A percentile compares a stretch with the other conserved stretches of the same genome.
Evolutionary conservation across 2,329 filamentous ascomycete genomes (phyloP).

Genomic region (Lecanicillium sp.): DNA sequence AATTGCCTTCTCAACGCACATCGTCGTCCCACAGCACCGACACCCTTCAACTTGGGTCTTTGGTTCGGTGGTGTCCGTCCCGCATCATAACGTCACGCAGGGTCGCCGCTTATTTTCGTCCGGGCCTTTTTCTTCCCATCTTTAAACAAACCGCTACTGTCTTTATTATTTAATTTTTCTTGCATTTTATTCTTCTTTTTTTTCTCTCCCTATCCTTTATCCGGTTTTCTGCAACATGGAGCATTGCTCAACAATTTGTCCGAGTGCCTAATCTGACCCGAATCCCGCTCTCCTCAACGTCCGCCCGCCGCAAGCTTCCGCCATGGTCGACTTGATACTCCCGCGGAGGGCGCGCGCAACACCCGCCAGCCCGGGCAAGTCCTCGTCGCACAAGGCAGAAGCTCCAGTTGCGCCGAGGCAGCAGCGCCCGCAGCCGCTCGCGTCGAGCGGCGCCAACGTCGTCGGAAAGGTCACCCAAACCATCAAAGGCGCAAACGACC

Average conservation of each 20-base stretch:
- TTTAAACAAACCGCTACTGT: neutral
- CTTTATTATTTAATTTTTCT: neutral
- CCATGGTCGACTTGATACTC: slow-evolving; percentile 15
- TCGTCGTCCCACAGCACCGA: too few relatives aligned
- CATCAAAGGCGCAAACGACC: slow-evolving; percentile 34
- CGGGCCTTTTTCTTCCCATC: neutral
- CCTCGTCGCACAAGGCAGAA: neutral
- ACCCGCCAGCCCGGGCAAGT: slow-evolving; percentile 5
- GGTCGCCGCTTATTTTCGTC: too few relatives aligned
- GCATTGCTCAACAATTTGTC: too few relatives aligned
- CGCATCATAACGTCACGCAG: too few relatives aligned
- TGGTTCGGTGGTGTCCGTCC: too few relatives aligned
- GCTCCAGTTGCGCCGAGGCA: neutral
- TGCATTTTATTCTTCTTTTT: neutral
- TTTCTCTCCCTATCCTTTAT: neutral
- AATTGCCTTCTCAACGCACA: too few relatives aligned
- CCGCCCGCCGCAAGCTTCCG: neutral
- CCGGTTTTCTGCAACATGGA: neutral
- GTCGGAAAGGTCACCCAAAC: slow-evolving; percentile 23
- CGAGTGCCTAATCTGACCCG: neutral
- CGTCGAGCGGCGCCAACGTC: neutral
- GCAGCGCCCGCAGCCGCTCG: neutral
- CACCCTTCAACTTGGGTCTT: too few relatives aligned
- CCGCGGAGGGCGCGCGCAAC: slow-evolving; percentile 10
- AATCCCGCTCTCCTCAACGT: neutral